Evolutionary conservation across 495 filamentous ascomycete genomes (phyloP).

Genomic region (Lasiosphaeriaceae sp.): DNA sequence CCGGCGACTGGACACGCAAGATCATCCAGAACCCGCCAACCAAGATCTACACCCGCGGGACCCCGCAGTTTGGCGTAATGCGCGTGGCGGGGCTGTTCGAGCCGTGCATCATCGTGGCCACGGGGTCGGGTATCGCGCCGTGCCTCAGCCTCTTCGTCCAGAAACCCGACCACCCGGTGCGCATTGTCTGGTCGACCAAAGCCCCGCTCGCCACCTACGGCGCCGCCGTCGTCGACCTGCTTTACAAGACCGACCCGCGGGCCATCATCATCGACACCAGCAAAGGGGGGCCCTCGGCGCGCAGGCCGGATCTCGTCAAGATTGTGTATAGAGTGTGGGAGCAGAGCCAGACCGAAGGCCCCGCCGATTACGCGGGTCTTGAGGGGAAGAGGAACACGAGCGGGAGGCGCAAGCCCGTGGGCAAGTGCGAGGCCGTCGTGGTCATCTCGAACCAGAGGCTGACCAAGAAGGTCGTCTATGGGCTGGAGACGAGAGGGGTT

Average conservation of each 20-base stretch:
- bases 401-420: conserved; percentile 54
- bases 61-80: conserved; percentile 63
- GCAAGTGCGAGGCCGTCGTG: conserved; percentile 63
- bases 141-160: conserved; percentile 49
- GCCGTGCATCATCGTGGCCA: conserved; percentile 70
- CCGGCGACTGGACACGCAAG: conserved; percentile 77
- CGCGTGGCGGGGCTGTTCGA: conserved; percentile 67
- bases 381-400: conserved; percentile 48
- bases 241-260: conserved; percentile 41
- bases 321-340: conserved; percentile 54
- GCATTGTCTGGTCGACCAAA: conserved; percentile 50
- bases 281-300: conserved; percentile 19
- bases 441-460: conserved; percentile 72
- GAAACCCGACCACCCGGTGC: conserved; percentile 34
- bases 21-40: conserved; percentile 59
- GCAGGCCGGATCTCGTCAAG: conserved; percentile 49
- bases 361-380: conserved; percentile 48
- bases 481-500: conserved; percentile 63
- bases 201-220: conserved; percentile 45
- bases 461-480: conserved; percentile 69
- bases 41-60: conserved; percentile 53
- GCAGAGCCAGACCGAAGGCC: conserved; percentile 48
- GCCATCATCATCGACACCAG: conserved; percentile 50
- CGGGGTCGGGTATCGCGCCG: conserved; percentile 78
- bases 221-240: conserved; percentile 35